Evolutionary conservation across 306 rosid genomes (phyloP), one percentile per base, ranked within the genome.

Genomic region (Cercis canadensis): DNA sequence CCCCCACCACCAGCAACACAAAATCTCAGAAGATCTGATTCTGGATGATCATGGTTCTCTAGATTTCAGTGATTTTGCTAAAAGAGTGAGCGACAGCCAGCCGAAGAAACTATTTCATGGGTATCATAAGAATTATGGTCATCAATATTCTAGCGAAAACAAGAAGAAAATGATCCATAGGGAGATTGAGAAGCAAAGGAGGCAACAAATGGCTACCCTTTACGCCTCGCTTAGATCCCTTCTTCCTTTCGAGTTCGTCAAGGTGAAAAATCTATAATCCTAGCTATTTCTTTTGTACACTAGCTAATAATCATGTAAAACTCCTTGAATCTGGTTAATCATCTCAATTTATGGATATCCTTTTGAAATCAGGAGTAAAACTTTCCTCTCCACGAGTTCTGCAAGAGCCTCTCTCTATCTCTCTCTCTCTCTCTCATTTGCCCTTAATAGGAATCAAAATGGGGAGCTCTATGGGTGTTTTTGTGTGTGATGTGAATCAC

Each of bases 121-220:
- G 50, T 53, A 21, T 15, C n/a, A 47, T 15, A 34, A 34, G 44
- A 65, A 19, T 41, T 10, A 32, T 11, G 11, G 34, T 24, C 29
- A 24, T 24, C 29, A 24, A 8, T 11, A 50, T 18, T 44, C 36
- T 13, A 66, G 36, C 37, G 77, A 73, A 0, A 17, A 32, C 54
- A 73, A 49, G 56, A 68, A 43, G 49, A 43, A 43, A 12, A 9
- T 62, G 65, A 62, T 69, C 54, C 86, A 76, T 54, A 74, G 80
- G 51, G 86, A 82, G 7, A 69, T 51, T 19, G 86, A 82, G 60
- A 77, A 80, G 59, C 75, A 63, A 60, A 82, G 86, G 40, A 74
- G 86, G 75, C 83, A 82, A 73, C 83, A 74, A 74, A 82, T 78
- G 86, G 67, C 78, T 54, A 57, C 57, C 29, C 77, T 78, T 15